Conservation (phyloP, 2,329 filamentous ascomycete genomes). For the Epicoccum nigrum region DNA sequence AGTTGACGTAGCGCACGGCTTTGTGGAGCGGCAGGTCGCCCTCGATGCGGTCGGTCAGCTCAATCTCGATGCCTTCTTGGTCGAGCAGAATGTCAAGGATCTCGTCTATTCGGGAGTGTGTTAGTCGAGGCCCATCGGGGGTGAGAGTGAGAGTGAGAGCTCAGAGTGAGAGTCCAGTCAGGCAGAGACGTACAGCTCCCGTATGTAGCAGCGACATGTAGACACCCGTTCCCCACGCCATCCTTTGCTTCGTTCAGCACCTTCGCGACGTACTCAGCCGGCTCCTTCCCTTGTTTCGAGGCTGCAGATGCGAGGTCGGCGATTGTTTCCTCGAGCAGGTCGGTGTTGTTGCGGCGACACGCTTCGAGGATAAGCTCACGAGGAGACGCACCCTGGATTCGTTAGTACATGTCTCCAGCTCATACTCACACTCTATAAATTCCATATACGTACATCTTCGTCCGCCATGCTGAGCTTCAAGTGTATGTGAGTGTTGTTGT, state of each 20-base stretch:
- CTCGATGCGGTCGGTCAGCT: conserved; percentile 73
- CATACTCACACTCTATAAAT: too few relatives aligned
- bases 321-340: conserved; percentile 79
- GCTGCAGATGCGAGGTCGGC: conserved; percentile 53
- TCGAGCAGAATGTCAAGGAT: conserved; percentile 82
- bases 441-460: conserved; percentile 32
- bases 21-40: conserved; percentile 81
- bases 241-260: conserved; percentile 88
- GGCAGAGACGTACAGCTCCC: conserved; percentile 74
- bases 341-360: conserved; percentile 89
- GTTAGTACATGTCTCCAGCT: conserved; percentile 12
- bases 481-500: not conserved
- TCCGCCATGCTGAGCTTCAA: conserved; percentile 41
- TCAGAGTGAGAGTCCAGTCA: not conserved
- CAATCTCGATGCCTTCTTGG: conserved; percentile 84
- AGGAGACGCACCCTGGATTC: conserved; percentile 75
- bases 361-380: conserved; percentile 90
- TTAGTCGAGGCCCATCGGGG: not conserved
- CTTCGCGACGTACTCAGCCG: conserved; percentile 68
- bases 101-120: conserved; percentile 64
- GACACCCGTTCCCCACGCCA: conserved; percentile 83
- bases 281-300: conserved; percentile 58
- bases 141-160: not conserved
- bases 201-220: conserved; percentile 85
- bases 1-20: conserved; percentile 78